phyloP scores from a whole-genome alignment of 192 early-diverging fungal species.

The Ambispora gerdemannii region DNA sequence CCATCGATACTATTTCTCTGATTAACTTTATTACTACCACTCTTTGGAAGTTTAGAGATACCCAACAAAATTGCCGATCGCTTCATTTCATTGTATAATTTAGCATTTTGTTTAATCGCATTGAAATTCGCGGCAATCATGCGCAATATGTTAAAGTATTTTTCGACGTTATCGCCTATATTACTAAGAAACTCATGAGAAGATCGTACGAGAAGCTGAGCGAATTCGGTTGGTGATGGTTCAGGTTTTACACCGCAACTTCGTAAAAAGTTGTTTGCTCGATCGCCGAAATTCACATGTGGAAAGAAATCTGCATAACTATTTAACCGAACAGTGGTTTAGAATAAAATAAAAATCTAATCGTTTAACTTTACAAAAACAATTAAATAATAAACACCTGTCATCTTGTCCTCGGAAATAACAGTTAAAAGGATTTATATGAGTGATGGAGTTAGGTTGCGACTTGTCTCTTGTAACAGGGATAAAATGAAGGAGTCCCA shows the following conservation, averaged over 20 bases:
- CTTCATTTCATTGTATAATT: constrained; percentile 59
- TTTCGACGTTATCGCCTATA: constrained; percentile 48
- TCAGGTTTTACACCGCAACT: constrained; percentile 82
- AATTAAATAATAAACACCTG: constrained; percentile 43
- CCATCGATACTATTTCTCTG: constrained; percentile 14
- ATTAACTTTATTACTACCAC: not conserved
- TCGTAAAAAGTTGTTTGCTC: constrained; percentile 74
- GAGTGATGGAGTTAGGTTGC: not conserved
- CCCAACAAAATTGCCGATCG: constrained; percentile 64
- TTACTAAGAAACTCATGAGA: constrained; percentile 57
- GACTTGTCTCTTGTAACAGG: constrained; percentile 41
- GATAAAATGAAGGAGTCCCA: constrained; percentile 60
- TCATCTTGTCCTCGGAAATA: constrained; percentile 8
- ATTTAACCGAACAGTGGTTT: constrained; percentile 41
- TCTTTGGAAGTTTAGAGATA: constrained; percentile 39
- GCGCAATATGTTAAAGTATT: constrained; percentile 66
- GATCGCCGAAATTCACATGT: constrained; percentile 66
- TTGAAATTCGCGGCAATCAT: constrained; percentile 68
- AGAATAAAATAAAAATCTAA: constrained; percentile 56
- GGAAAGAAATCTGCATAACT: constrained; percentile 52
- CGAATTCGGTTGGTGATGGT: constrained; percentile 70
- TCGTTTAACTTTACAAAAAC: constrained; percentile 45
- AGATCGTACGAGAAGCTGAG: constrained; percentile 57
- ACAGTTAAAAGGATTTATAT: not conserved
- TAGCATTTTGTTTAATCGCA: constrained; percentile 38